A percentile compares a stretch with the other conserved stretches of the same genome.
These are phyloP conservation scores for Saturnispora quitensis DNA, from an alignment of 805 yeast species.

Conservation along the genomic window DNA sequence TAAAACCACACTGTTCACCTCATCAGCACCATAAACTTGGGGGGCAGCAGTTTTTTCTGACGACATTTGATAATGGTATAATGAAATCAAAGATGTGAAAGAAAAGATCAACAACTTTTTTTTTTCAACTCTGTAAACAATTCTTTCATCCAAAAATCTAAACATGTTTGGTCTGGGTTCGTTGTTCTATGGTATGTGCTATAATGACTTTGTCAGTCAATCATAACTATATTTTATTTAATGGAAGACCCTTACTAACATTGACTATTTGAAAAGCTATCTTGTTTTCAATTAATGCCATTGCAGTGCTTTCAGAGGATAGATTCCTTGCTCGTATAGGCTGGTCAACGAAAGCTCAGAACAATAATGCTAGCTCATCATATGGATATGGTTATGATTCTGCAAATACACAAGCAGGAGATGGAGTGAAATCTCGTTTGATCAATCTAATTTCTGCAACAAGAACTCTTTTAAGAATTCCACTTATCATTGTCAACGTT, in stretches of 20 bases:
- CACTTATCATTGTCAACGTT: constrained; percentile 43
- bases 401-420: constrained; percentile 6
- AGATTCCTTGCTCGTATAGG: constrained; percentile 43
- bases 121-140: not conserved
- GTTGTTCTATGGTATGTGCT: constrained; percentile 1
- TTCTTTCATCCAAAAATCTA: not conserved
- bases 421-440: constrained; percentile 35
- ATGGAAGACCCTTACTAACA: not conserved
- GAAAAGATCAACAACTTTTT: constrained; percentile 1
- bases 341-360: constrained; percentile 32
- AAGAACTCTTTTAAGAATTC: constrained; percentile 47
- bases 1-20: constrained; percentile 80
- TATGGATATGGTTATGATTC: constrained; percentile 18
- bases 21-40: constrained; percentile 61
- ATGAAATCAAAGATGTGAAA: not conserved
- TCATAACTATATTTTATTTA: not conserved
- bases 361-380: constrained; percentile 14
- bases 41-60: constrained; percentile 30
- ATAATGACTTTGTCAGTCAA: not conserved
- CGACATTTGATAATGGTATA: constrained; percentile 6
- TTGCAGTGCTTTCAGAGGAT: constrained; percentile 54
- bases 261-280: constrained; percentile 23
- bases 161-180: constrained; percentile 8
- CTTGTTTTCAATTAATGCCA: constrained; percentile 44
- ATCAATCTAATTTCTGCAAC: constrained; percentile 50